Evolutionary conservation across 1,139 yeast genomes (phyloP).

Genomic region (Yamadazyma dendronema): DNA sequence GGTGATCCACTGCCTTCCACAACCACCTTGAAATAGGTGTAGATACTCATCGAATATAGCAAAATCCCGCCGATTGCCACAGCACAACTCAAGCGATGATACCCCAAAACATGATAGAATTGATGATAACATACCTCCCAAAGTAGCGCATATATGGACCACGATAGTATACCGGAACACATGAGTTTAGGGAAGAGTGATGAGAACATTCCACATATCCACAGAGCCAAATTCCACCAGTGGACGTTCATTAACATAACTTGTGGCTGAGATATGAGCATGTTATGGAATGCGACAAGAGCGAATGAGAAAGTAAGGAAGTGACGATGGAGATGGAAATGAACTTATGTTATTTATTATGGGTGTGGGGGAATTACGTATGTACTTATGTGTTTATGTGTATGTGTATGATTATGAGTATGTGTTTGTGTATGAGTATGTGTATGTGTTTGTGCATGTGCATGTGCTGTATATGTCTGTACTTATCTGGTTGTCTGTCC

Average conservation of each 20-base stretch:
- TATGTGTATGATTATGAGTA: no score
- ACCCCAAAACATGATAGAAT: slow-evolving; percentile 13
- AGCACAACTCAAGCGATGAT: slow-evolving; percentile 13
- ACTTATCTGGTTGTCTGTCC: no score
- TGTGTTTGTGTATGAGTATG: no score
- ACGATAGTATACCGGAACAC: slow-evolving; percentile 49
- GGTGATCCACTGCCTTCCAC: slow-evolving; percentile 70
- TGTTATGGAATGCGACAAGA: slow-evolving; percentile 7
- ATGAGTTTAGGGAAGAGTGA: slow-evolving; percentile 59
- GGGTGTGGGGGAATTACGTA: no score
- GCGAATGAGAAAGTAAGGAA: no score
- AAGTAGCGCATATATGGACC: slow-evolving; percentile 54
- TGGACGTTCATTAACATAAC: slow-evolving; percentile 19
- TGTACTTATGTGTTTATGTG: no score
- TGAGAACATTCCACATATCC: slow-evolving; percentile 48
- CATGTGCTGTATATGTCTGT: no score
- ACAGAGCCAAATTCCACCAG: slow-evolving; percentile 15
- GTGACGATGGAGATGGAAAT: background rate
- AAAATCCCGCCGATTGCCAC: slow-evolving; percentile 17
- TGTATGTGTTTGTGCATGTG: no score
- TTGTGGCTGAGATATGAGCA: slow-evolving; percentile 24
- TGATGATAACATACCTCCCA: slow-evolving; percentile 19
- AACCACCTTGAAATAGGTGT: slow-evolving; percentile 56
- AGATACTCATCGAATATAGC: slow-evolving; percentile 25
- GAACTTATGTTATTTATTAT: no score